Evolutionary conservation across 495 filamentous ascomycete genomes (phyloP), one percentile per base, ranked within the genome.

Genomic region (Neurospora sp.): DNA sequence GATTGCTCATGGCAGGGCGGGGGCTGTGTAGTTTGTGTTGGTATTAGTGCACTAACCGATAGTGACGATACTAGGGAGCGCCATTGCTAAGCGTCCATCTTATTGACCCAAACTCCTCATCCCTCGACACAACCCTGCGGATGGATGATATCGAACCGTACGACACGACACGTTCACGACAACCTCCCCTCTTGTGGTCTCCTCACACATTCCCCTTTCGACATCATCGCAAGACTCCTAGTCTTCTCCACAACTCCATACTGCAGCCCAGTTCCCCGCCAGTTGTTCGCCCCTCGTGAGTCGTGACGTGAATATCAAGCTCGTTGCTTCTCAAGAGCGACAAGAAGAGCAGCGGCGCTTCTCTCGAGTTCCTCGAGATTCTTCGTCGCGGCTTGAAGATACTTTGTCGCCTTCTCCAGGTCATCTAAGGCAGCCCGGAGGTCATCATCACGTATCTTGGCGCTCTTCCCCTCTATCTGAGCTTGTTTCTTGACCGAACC

Each of bases 51-150:
- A 12, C 45, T 48, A 48, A 22, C n/a, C 0, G 9, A 10, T 4
- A 5, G 0, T 4, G 3, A 1, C n/a, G 44, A 9, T 9, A 22
- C 9, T 48, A 22, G 0, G 0, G n/a, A 10, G 9, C 0, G 0
- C 0, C 1, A 3, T 0, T 22, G 44, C 7, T 48, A 48, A 48
- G 44, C 44, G 9, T 48, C 44, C 44, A 10, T 10, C 44, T 44
- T 48, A 22, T n/a, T 22, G 44, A 22, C 9, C 10, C 9, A 5
- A 22, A 9, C 2, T 10, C 8, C 3, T n/a, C n/a, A 48, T 48
- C 44, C n/a, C 10, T 22, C n/a, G n/a, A 48, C n/a, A 4, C 10
- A 48, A 22, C n/a, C 16, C 16, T 0, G 0, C 27, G 16, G 16
- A 44, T 18, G 41, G 41, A 44, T 44, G 0, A 44, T 16, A 18